A percentile compares a stretch with the other conserved stretches of the same genome.
phyloP scores from a whole-genome alignment of 2,329 filamentous ascomycete genomes.

The Aspergillus sp. region DNA sequence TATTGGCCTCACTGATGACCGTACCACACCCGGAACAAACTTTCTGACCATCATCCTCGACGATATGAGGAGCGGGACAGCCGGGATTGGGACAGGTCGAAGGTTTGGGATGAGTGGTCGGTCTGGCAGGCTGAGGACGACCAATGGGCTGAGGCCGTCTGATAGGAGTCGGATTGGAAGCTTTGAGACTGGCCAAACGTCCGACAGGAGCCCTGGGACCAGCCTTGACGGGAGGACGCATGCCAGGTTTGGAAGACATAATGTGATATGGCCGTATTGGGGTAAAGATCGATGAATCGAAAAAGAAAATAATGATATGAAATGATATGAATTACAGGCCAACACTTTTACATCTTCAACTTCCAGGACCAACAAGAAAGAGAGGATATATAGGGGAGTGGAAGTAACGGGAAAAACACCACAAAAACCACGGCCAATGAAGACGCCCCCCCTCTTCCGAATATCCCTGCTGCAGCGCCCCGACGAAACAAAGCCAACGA shows the following conservation, averaged over 20 bases:
- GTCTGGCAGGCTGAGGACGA: slow-evolving; percentile 24
- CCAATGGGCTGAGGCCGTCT: slow-evolving; percentile 30
- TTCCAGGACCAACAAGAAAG: neutral
- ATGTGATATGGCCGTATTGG: slow-evolving; percentile 1
- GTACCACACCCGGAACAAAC: slow-evolving; percentile 81
- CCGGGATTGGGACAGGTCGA: slow-evolving; percentile 41
- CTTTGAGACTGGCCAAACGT: slow-evolving; percentile 37
- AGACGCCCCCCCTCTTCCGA: too few relatives aligned
- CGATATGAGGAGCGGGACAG: slow-evolving; percentile 42
- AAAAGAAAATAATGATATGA: neutral
- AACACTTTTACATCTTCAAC: too few relatives aligned
- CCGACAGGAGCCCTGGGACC: slow-evolving; percentile 25
- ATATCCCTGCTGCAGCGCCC: too few relatives aligned
- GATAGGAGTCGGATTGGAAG: slow-evolving; percentile 32
- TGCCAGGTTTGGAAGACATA: slow-evolving; percentile 31
- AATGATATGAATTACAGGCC: too few relatives aligned
- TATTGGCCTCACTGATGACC: slow-evolving; percentile 78
- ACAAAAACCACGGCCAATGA: too few relatives aligned
- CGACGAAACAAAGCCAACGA: too few relatives aligned
- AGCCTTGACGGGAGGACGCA: slow-evolving; percentile 25
- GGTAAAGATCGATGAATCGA: neutral
- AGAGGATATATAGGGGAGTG: neutral
- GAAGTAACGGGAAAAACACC: too few relatives aligned
- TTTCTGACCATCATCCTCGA: slow-evolving; percentile 43
- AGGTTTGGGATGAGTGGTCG: slow-evolving; percentile 34